A percentile compares a stretch with the other conserved stretches of the same genome.
Conservation (phyloP, 805 yeast genomes). For the Candida maris region DNA sequence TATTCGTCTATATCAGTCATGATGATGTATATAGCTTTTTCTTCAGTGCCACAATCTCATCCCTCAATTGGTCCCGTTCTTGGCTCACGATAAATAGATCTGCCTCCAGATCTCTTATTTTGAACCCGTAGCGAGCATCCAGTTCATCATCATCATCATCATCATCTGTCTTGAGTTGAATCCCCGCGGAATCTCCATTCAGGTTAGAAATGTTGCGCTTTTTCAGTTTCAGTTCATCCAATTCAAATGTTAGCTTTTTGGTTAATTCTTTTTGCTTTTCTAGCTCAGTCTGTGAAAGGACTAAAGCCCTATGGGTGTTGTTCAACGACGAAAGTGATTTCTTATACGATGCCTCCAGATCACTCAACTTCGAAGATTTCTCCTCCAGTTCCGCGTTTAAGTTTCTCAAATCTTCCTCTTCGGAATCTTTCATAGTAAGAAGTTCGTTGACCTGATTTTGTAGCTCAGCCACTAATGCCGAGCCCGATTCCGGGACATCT, state of each 20-base stretch:
- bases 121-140: conserved; percentile 64
- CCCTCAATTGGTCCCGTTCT: conserved; percentile 77
- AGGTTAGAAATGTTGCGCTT: conserved; percentile 20
- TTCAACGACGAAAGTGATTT: conserved; percentile 68
- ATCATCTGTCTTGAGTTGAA: conserved; percentile 6
- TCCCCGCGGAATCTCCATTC: conserved; percentile 2
- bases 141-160: conserved; percentile 30
- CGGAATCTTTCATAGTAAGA: conserved; percentile 41
- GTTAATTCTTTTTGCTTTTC: conserved; percentile 54
- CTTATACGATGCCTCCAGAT: conserved; percentile 62
- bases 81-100: conserved; percentile 76
- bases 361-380: conserved; percentile 16
- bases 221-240: conserved; percentile 60
- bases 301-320: conserved; percentile 72
- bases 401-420: conserved; percentile 27
- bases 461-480: conserved; percentile 30
- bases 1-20: conserved; percentile 1
- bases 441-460: conserved; percentile 58
- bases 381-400: conserved; percentile 32
- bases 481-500: conserved; percentile 4
- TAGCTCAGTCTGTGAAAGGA: conserved; percentile 68
- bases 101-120: conserved; percentile 78
- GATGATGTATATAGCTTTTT: conserved; percentile 42
- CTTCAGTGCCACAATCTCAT: conserved; percentile 53
- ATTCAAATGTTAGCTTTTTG: conserved; percentile 55